phyloP scores from a whole-genome alignment of 2,329 filamentous ascomycete species.

The Graphilbum ipis-grandicollis region DNA sequence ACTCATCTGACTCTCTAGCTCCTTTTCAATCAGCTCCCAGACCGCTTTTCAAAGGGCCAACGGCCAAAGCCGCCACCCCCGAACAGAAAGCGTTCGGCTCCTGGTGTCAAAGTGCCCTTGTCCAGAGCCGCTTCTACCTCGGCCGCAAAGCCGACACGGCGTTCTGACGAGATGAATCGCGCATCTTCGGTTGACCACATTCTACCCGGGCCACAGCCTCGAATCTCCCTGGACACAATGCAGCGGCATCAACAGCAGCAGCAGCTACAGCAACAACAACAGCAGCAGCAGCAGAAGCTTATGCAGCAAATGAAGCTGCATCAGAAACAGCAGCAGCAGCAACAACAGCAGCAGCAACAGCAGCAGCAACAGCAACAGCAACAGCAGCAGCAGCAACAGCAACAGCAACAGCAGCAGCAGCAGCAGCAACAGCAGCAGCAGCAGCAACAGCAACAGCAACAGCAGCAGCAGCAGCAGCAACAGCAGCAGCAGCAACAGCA shows the following conservation, averaged over 20 bases:
- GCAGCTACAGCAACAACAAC: slow-evolving; percentile 1
- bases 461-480: too few relatives aligned
- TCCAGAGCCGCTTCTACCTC: not conserved
- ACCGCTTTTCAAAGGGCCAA: slow-evolving; percentile 40
- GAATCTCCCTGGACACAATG: slow-evolving; percentile 12
- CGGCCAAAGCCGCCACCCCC: slow-evolving; percentile 15
- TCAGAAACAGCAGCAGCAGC: too few relatives aligned
- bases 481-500: too few relatives aligned
- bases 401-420: too few relatives aligned
- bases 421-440: too few relatives aligned
- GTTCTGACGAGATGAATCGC: slow-evolving; percentile 13
- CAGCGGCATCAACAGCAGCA: slow-evolving; percentile 7
- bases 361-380: too few relatives aligned
- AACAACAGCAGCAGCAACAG: too few relatives aligned
- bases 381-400: too few relatives aligned
- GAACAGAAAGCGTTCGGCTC: slow-evolving; percentile 40
- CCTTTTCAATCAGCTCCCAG: slow-evolving; percentile 71
- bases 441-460: too few relatives aligned
- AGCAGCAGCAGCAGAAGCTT: too few relatives aligned
- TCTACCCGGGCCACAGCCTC: slow-evolving; percentile 8
- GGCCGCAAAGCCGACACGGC: slow-evolving; percentile 11
- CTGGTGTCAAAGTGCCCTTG: slow-evolving; percentile 15
- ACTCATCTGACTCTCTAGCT: too few relatives aligned
- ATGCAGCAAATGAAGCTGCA: too few relatives aligned
- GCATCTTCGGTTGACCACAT: slow-evolving; percentile 5